Percentiles rank a stretch among this genome's conserved stretches.
Evolutionary conservation across 2,329 filamentous ascomycete species (phyloP).

Genomic region (Anthostomella pinea): DNA sequence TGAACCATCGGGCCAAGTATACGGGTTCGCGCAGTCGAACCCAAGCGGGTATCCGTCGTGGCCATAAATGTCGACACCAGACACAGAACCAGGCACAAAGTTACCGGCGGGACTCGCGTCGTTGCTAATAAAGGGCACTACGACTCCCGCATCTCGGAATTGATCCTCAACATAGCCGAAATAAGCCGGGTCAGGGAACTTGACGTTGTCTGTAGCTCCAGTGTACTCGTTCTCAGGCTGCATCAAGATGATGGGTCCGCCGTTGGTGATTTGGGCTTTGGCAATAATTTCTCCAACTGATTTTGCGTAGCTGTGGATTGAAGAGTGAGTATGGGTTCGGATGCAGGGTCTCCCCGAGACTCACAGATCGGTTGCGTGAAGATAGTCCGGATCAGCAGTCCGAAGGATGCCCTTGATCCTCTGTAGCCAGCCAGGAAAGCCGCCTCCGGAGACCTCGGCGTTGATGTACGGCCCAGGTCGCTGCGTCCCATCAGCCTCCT

Average conservation of each 20-base stretch:
- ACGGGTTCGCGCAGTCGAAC: slow-evolving; percentile 44
- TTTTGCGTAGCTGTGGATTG: slow-evolving; percentile 59
- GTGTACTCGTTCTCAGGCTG: slow-evolving; percentile 84
- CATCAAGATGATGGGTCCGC: slow-evolving; percentile 73
- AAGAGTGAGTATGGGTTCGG: too few species aligned
- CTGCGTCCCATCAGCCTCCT: too few species aligned
- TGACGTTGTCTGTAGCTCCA: slow-evolving; percentile 41
- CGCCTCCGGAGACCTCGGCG: slow-evolving; percentile 68
- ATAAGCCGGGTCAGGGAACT: slow-evolving; percentile 65
- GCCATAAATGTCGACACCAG: slow-evolving; percentile 37
- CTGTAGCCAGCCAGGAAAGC: slow-evolving; percentile 78
- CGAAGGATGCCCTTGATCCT: slow-evolving; percentile 63
- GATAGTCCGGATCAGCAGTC: slow-evolving; percentile 58
- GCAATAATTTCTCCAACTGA: slow-evolving; percentile 66
- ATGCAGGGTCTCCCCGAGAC: too few species aligned
- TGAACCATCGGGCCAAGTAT: slow-evolving; percentile 54
- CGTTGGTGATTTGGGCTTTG: slow-evolving; percentile 76
- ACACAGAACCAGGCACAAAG: slow-evolving; percentile 61
- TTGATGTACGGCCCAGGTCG: slow-evolving; percentile 76
- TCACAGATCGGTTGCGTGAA: slow-evolving; percentile 62
- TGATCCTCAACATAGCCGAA: slow-evolving; percentile 43
- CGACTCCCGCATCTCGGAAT: slow-evolving; percentile 63
- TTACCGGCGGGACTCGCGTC: slow-evolving; percentile 61
- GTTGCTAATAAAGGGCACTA: slow-evolving; percentile 74
- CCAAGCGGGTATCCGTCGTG: slow-evolving; percentile 43